Conservation (phyloP, 2,329 filamentous ascomycete species). For the Fusarium nematophilum region DNA sequence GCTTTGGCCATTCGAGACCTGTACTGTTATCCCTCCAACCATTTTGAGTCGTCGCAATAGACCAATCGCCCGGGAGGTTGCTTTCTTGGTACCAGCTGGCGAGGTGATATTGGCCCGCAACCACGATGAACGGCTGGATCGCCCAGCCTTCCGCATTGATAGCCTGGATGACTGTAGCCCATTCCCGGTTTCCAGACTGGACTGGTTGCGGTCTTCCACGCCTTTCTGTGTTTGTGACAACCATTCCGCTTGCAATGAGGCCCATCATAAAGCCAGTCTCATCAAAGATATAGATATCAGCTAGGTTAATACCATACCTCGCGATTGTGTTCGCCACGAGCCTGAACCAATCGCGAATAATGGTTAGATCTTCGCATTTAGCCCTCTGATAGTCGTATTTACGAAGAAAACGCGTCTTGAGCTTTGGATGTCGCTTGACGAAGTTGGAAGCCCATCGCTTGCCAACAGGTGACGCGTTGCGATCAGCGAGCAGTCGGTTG, state of each 20-base stretch:
- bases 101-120: no score
- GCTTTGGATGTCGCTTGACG: conserved; percentile 39
- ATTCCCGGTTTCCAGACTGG: conserved; percentile 24
- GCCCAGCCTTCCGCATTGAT: no score
- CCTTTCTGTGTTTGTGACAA: background rate
- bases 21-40: conserved; percentile 50
- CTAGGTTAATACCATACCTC: conserved; percentile 24
- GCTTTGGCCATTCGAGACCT: conserved; percentile 48
- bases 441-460: conserved; percentile 43
- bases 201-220: background rate
- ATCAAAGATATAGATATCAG: background rate
- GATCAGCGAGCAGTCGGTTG: conserved; percentile 22
- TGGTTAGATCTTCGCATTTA: background rate
- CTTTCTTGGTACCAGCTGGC: no score
- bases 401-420: conserved; percentile 37
- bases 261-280: conserved; percentile 23
- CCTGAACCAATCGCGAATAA: conserved; percentile 2
- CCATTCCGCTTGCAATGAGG: conserved; percentile 3
- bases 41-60: conserved; percentile 46
- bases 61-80: no score
- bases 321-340: conserved; percentile 13
- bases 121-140: no score
- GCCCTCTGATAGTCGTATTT: conserved; percentile 41
- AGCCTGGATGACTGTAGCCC: no score
- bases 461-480: conserved; percentile 34